These are phyloP conservation scores for Chrysanthemum makinoi DNA, from an alignment of 129 eudicot species.

Conservation along the genomic window DNA sequence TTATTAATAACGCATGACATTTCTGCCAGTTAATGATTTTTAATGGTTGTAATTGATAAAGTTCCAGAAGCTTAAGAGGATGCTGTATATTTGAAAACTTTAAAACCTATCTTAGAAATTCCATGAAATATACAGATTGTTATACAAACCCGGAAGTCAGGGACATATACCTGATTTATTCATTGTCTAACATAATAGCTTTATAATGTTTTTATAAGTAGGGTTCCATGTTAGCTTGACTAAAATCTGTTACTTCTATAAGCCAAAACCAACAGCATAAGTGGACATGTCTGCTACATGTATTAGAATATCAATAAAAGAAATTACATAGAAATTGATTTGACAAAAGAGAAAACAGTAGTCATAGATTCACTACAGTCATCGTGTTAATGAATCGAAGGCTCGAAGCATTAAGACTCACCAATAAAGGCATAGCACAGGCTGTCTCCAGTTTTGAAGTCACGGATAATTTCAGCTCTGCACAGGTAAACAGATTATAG, in stretches of 20 bases:
- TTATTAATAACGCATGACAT: too few species aligned
- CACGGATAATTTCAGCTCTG: slow-evolving; percentile 96
- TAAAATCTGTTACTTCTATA: neutral
- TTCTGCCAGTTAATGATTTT: too few species aligned
- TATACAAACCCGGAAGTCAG: neutral
- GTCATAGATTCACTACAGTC: neutral
- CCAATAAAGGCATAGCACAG: slow-evolving; percentile 97
- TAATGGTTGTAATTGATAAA: too few species aligned
- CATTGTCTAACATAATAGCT: slow-evolving; percentile 3
- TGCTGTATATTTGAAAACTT: neutral
- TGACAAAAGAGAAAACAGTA: neutral
- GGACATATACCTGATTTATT: neutral
- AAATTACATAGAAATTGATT: neutral
- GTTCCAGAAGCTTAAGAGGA: too few species aligned
- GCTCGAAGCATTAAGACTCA: slow-evolving; percentile 31
- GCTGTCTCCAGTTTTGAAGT: slow-evolving; percentile 91
- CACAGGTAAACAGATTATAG: slow-evolving; percentile 20
- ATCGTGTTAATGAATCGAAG: neutral
- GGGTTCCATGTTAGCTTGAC: neutral
- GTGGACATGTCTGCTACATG: neutral
- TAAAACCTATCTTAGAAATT: neutral
- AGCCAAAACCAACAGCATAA: neutral
- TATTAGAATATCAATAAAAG: slow-evolving; percentile 3
- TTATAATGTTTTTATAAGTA: neutral
- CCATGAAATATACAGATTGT: neutral